Percentiles rank a stretch among this genome's conserved stretches.
These are phyloP conservation scores for Fusarium sp. DNA, from an alignment of 2,329 filamentous ascomycete species.

Conservation along the genomic window DNA sequence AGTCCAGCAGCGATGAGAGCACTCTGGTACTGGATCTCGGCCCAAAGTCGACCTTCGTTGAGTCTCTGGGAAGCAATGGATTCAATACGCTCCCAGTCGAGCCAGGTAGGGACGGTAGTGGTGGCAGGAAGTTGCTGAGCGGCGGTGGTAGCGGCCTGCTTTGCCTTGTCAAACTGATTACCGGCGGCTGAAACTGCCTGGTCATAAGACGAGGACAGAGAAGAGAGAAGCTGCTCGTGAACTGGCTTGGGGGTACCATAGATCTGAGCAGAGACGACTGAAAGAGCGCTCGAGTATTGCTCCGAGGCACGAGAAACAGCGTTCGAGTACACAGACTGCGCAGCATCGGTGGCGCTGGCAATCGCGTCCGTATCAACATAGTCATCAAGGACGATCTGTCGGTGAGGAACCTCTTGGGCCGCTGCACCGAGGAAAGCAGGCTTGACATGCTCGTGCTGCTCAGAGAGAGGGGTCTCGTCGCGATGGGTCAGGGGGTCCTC, in stretches of 20 bases:
- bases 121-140: constrained; percentile 59
- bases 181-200: constrained; percentile 71
- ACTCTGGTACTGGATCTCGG: constrained; percentile 75
- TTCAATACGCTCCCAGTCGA: constrained; percentile 61
- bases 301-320: constrained; percentile 73
- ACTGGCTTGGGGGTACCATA: constrained; percentile 74
- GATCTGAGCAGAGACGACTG: constrained; percentile 72
- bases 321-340: constrained; percentile 68
- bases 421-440: constrained; percentile 61
- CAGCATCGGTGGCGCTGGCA: constrained; percentile 54
- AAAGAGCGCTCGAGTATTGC: constrained; percentile 74
- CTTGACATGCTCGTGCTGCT: constrained; percentile 51
- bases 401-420: constrained; percentile 59
- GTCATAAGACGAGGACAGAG: constrained; percentile 74
- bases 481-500: constrained; percentile 35
- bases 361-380: constrained; percentile 50
- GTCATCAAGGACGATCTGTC: constrained; percentile 61
- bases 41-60: constrained; percentile 74
- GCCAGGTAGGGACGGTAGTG: constrained; percentile 50
- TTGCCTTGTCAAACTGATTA: constrained; percentile 63
- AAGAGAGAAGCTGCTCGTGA: constrained; percentile 74
- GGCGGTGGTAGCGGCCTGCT: constrained; percentile 61
- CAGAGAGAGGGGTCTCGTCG: constrained; percentile 37
- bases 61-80: constrained; percentile 76
- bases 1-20: constrained; percentile 72